Percentiles rank a stretch among this genome's conserved stretches.
Conservation (phyloP, 768 basidiomycete species). For the Rhodosporidiobolus sp. region DNA sequence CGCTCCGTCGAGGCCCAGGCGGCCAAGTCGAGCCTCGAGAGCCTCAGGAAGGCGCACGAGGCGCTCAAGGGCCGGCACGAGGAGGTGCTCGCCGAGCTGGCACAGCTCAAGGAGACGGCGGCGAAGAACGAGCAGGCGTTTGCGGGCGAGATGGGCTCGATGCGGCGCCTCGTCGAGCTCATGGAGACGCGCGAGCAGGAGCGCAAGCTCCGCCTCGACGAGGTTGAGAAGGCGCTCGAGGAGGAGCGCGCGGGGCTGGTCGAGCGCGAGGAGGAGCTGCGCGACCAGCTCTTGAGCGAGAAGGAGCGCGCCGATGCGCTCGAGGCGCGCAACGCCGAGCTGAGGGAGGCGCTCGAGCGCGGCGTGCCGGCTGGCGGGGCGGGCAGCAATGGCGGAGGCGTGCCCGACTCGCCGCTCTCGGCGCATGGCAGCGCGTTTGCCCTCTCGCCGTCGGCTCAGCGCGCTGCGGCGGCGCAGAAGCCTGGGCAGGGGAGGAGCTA, state of each 20-base stretch:
- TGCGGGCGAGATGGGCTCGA: constrained; percentile 67
- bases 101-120: constrained; percentile 69
- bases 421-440: constrained; percentile 51
- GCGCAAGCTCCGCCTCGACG: constrained; percentile 74
- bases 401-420: constrained; percentile 49
- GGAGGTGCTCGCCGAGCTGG: constrained; percentile 69
- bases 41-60: constrained; percentile 68
- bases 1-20: constrained; percentile 66
- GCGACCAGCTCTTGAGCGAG: constrained; percentile 71
- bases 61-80: constrained; percentile 71
- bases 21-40: constrained; percentile 65
- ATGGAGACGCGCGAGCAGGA: constrained; percentile 86
- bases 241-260: constrained; percentile 67
- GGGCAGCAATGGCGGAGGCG: neutral
- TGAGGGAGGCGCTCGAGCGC: constrained; percentile 42
- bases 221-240: constrained; percentile 78
- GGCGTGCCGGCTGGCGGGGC: neutral
- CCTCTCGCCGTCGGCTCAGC: constrained; percentile 80
- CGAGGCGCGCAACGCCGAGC: constrained; percentile 40
- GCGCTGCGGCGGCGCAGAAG: constrained; percentile 76
- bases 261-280: constrained; percentile 63
- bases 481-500: constrained; percentile 64
- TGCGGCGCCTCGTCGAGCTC: constrained; percentile 72
- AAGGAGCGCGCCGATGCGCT: constrained; percentile 59
- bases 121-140: constrained; percentile 83